phyloP scores from a whole-genome alignment of 208 protist genomes.

The Phytomonas sp. region DNA sequence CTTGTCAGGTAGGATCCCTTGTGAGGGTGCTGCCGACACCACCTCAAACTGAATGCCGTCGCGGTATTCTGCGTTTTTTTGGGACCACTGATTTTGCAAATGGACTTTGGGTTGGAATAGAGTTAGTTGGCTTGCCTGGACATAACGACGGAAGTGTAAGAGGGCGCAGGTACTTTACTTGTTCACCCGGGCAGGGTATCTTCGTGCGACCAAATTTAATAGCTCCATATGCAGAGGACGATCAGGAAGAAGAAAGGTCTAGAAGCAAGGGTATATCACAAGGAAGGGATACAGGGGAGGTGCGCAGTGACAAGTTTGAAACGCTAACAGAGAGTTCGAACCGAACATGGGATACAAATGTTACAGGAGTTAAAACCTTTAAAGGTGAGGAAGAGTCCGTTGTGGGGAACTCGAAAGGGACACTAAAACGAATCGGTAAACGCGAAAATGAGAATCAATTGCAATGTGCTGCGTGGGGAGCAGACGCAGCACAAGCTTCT shows the following conservation, averaged over 20 bases:
- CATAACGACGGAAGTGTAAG: constrained; percentile 45
- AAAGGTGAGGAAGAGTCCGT: too few species aligned
- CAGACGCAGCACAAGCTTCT: too few species aligned
- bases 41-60: constrained; percentile 28
- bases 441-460: too few species aligned
- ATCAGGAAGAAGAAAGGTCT: background rate
- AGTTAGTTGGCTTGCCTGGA: constrained; percentile 36
- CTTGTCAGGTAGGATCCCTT: constrained; percentile 19
- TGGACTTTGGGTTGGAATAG: constrained; percentile 50
- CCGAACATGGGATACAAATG: background rate
- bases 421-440: too few species aligned
- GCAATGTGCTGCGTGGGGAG: too few species aligned
- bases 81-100: constrained; percentile 42
- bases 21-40: constrained; percentile 31
- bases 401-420: too few species aligned
- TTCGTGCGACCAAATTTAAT: constrained; percentile 52
- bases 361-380: background rate
- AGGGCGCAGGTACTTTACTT: constrained; percentile 37
- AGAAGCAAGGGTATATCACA: background rate
- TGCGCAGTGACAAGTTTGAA: background rate
- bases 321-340: constrained; percentile 5
- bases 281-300: background rate
- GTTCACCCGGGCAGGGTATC: constrained; percentile 36
- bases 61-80: constrained; percentile 49
- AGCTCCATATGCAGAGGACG: constrained; percentile 13